phyloP scores from a whole-genome alignment of 2,329 filamentous ascomycete genomes.

The Trichoderma atroviride region DNA sequence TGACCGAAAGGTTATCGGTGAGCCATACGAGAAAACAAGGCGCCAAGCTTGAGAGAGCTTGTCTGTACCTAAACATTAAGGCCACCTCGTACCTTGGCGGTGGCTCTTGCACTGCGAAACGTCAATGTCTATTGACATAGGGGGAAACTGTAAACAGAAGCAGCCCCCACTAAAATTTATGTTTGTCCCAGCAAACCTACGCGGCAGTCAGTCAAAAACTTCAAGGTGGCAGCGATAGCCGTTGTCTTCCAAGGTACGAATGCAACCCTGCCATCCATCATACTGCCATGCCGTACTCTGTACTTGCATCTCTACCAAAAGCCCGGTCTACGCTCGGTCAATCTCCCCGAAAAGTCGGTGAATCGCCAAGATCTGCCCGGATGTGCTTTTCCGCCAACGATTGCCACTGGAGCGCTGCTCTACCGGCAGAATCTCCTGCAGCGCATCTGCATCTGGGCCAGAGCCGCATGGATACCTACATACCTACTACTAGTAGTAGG shows the following conservation, averaged over 20 bases:
- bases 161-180: neutral
- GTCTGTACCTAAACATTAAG: neutral
- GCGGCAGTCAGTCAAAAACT: no score
- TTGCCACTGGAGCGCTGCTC: neutral
- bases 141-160: neutral
- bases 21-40: neutral
- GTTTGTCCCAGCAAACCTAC: neutral
- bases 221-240: neutral
- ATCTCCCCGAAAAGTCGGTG: neutral
- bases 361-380: neutral
- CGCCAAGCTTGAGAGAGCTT: neutral
- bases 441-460: neutral
- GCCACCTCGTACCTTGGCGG: neutral
- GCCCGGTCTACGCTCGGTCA: neutral
- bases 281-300: neutral
- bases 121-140: neutral
- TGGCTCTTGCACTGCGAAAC: neutral
- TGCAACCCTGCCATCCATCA: neutral
- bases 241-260: neutral
- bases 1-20: neutral
- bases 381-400: neutral
- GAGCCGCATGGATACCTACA: neutral
- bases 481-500: neutral
- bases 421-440: neutral
- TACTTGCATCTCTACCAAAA: neutral